Evolutionary conservation across 2,329 filamentous ascomycete species (phyloP), one percentile per base, ranked within the genome.

Genomic region (Colletotrichum sp.): DNA sequence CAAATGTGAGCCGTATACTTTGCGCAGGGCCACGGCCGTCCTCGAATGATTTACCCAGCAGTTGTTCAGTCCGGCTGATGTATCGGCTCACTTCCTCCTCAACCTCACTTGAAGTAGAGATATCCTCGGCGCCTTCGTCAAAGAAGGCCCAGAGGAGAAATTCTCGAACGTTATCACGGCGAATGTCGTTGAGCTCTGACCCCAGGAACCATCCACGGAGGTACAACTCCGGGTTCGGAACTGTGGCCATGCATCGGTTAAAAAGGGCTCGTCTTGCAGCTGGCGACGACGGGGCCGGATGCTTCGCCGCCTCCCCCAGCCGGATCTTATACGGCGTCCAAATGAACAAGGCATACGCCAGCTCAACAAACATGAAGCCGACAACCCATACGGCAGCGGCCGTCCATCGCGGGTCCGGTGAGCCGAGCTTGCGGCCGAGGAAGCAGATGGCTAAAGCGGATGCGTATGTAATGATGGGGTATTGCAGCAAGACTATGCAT

Each of bases 61-160:
- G 81, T 54, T 82, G 77, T 80, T 94, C 91, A 15, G 91, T 82
- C n/a, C 82, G 80, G 75, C 85, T 83, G 38, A 93, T 77, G 70
- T 86, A 88, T 24, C 80, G 80, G 8, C 87, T 82, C 31, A 88
- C 72, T 67, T 89, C 86, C 5, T 81, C 77, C 8, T 84, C 79
- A 15, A 47, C 24, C 8, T 51, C 38, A 27, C 24, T 64, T 21
- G 43, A 21, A 51, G 6, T 24, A 2, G 43, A 12, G 8, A 86
- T 83, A 0, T 79, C 77, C 7, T 83, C 80, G 6, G 81, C 82
- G 1, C 79, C 81, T 7, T 72, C 76, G 69, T 92, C 91, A 73
- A 92, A 89, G 78, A 94, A 92, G 2, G 90, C 92, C 93, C 93
- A 95, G 11, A 89, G 84, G 27, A 93, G 81, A 77, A 93, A 94